Base-by-base conservation (phyloP, 1,139 yeast species). In the Chernovozyma sophiae-reginae region DNA sequence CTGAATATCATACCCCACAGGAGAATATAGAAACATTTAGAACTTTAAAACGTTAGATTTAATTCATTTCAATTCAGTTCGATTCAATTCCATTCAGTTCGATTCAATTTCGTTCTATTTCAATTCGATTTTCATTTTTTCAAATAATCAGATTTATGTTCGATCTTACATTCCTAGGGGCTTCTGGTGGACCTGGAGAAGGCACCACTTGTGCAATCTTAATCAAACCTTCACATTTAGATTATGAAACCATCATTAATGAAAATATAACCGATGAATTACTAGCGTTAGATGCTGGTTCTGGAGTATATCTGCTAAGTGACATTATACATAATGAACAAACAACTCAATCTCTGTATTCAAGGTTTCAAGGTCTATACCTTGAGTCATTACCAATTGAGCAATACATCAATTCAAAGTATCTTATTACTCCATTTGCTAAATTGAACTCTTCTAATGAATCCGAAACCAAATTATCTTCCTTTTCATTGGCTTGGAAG, bases 141-240 rank as follows among this genome's bases (percentile, higher is more conserved):
- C n/a, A n/a, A n/a, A n/a, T n/a, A n/a, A n/a, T n/a, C n/a, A n/a
- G n/a, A n/a, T 15, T 11, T 17, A 37, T 37, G 40, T 74, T 74
- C 44, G 76, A 74, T 36, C 49, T 82, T 27, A 78, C 85, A 1
- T 73, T 81, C 31, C 58, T 83, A 40, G 95, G 95, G 4, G 72
- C 84, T 13, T 74, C 84, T 3, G 95, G 95, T 4, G 95, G 95
- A 4, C 94, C 94, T 0, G 54, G 78, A 14, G 90, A 83, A 29
- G 77, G 79, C 10, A 63, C 71, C 16, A 82, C 83, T 3, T 84
- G 90, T 44, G 70, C 86, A 4, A 72, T 79, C 37, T 59, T 87
- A 35, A 50, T 87, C 23, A 83, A 85, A 48, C 81, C 90, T 0
- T 51, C 68, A 1, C 42, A 53, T 3, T 43, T 70, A 1, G 46